Evolutionary conservation across 1,284 basidiomycete species (phyloP), one percentile per base, ranked within the genome.

Genomic region (Austropuccinia psidii): DNA sequence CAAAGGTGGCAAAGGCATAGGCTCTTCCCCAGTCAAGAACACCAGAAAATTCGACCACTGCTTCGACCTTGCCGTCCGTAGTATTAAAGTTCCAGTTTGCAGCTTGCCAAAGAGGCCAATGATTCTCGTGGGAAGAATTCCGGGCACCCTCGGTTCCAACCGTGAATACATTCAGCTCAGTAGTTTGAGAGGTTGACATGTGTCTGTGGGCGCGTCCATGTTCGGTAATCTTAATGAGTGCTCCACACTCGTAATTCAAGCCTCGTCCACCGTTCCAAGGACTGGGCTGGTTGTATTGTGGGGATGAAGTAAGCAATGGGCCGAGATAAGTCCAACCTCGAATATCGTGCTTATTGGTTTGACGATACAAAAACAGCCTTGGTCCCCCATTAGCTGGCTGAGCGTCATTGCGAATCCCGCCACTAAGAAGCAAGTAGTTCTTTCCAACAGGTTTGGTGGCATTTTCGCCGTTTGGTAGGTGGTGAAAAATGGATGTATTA

Each of bases 301-400:
- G 27, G 4, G 50, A 45, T 1, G 61, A 57, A n/a, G 66, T 43
- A 7, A 77, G 19, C 27, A 78, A 27, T 0, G 75, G 73, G 7
- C 77, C 77, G 11, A 78, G 39, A 62, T 77, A 77, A 8, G 74
- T 75, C 77, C 77, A 78, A 58, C 75, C 35, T 1, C 65, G 33
- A 19, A 76, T 47, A 43, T 77, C 64, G 19, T 69, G 70, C 13
- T 69, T 45, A 21, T 64, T 24, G 13, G 60, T 65, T 68, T 77
- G 77, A 19, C 76, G 76, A 54, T 78, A 78, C 17, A 78, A 74
- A 62, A 75, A 77, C n/a, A 78, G 66, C 41, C 73, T 66, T n/a
- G 75, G 57, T 3, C 77, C 77, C 4, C 49, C 57, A 31, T 54
- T 52, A 4, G 21, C 19, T 31, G 61, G 66, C 17, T 69, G 47